Conservation (phyloP, 176 grass and related monocot genomes). For the Lolium multiflorum region DNA sequence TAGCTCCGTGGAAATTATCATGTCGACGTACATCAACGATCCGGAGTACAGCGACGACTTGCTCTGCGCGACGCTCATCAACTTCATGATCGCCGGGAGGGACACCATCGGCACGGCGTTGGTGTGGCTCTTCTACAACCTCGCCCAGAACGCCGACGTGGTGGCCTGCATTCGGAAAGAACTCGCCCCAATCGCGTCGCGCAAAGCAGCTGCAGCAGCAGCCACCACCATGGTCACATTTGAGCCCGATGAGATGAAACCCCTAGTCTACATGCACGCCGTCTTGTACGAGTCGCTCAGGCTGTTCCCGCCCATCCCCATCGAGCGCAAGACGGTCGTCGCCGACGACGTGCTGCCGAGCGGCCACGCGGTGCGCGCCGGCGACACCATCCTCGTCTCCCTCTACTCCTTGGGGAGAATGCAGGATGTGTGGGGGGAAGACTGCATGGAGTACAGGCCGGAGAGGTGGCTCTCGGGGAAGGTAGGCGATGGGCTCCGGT, state of each 20-base stretch:
- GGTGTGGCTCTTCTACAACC: constrained; percentile 48
- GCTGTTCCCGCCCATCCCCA: too few relatives aligned
- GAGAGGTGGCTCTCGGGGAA: background rate
- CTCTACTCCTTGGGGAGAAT: background rate
- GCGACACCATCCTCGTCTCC: background rate
- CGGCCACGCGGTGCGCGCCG: background rate
- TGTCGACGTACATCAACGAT: too few relatives aligned
- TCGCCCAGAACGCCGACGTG: background rate
- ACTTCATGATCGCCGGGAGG: constrained; percentile 36
- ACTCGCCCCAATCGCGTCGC: background rate
- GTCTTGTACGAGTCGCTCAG: too few relatives aligned
- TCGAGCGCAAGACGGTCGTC: background rate
- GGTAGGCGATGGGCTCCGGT: too few relatives aligned
- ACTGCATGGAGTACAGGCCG: background rate
- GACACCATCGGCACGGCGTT: constrained; percentile 35
- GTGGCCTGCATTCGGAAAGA: background rate
- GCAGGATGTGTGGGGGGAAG: background rate
- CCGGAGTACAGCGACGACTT: too few relatives aligned
- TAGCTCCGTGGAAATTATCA: too few relatives aligned
- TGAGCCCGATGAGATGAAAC: too few relatives aligned
- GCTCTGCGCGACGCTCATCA: constrained; percentile 23
- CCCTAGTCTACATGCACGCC: too few relatives aligned
- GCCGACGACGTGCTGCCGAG: background rate
- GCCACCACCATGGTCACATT: too few relatives aligned
- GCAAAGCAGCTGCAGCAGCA: fast-evolving